phyloP scores from a whole-genome alignment of 2,329 filamentous ascomycete genomes.

The Alternaria novae-zelandiae region DNA sequence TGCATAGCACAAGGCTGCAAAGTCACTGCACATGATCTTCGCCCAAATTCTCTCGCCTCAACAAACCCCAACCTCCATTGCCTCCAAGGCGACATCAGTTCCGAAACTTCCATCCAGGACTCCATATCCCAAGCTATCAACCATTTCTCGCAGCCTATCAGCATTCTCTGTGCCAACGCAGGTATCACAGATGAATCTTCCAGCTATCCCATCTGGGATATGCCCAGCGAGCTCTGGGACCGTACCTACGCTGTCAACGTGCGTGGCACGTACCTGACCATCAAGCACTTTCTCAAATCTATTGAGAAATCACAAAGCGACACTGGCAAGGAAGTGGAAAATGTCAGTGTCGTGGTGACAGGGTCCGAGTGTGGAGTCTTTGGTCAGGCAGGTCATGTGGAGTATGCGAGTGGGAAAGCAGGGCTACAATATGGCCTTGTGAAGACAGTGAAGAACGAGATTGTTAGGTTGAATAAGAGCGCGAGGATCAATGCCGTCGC shows the following conservation, averaged over 20 bases:
- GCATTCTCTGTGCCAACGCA: slow-evolving; percentile 62
- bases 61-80: slow-evolving; percentile 46
- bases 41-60: slow-evolving; percentile 41
- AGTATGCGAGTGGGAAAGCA: slow-evolving; percentile 58
- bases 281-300: slow-evolving; percentile 61
- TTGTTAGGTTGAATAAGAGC: slow-evolving; percentile 57
- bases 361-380: slow-evolving; percentile 61
- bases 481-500: slow-evolving; percentile 62
- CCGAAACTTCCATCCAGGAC: slow-evolving; percentile 54
- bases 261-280: slow-evolving; percentile 61
- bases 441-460: slow-evolving; percentile 61
- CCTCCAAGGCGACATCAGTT: slow-evolving; percentile 56
- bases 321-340: slow-evolving; percentile 51
- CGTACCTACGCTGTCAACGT: slow-evolving; percentile 58
- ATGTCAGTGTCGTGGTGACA: slow-evolving; percentile 61
- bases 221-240: slow-evolving; percentile 60
- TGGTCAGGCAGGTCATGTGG: slow-evolving; percentile 57
- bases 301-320: slow-evolving; percentile 50
- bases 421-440: slow-evolving; percentile 62
- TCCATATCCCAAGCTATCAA: slow-evolving; percentile 51
- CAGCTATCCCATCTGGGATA: slow-evolving; percentile 60
- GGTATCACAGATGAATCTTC: slow-evolving; percentile 59
- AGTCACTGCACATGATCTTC: slow-evolving; percentile 61
- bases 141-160: slow-evolving; percentile 56
- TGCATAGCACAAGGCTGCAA: slow-evolving; percentile 59